Percentiles rank a stretch among this genome's conserved stretches.
phyloP scores from a whole-genome alignment of 345 rosid genomes.

The Salix purpurea region DNA sequence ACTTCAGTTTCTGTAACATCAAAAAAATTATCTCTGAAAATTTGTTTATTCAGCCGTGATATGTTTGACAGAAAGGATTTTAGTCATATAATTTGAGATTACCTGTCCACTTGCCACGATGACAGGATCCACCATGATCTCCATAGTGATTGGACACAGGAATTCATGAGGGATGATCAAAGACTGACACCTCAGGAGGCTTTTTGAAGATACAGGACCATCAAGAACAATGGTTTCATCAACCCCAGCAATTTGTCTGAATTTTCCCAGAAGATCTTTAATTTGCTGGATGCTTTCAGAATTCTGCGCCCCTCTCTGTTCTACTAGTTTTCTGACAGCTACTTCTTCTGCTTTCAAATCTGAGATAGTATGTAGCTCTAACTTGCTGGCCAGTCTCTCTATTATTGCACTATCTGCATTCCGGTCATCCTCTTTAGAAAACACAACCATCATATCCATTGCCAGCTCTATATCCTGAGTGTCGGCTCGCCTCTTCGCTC shows the following conservation, averaged over 20 bases:
- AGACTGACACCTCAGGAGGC: constrained; percentile 35
- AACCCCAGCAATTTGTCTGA: constrained; percentile 45
- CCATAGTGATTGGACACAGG: constrained; percentile 53
- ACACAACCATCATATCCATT: constrained; percentile 63
- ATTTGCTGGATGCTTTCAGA: constrained; percentile 39
- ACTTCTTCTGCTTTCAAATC: constrained; percentile 46
- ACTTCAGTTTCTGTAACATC: neutral
- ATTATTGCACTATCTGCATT: constrained; percentile 50
- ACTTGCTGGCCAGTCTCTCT: constrained; percentile 52
- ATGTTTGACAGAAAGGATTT: neutral
- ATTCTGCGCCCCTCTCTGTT: constrained; percentile 31
- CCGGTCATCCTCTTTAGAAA: constrained; percentile 42
- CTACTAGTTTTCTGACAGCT: constrained; percentile 40
- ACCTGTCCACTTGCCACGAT: constrained; percentile 73
- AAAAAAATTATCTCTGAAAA: neutral
- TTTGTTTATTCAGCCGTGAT: neutral
- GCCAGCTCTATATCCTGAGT: constrained; percentile 62
- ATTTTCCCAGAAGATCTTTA: constrained; percentile 37
- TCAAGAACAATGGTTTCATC: constrained; percentile 34
- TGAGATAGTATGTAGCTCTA: constrained; percentile 44
- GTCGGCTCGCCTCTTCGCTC: constrained; percentile 52
- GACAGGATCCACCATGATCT: constrained; percentile 64
- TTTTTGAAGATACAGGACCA: constrained; percentile 30
- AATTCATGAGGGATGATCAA: constrained; percentile 46
- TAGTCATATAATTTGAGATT: neutral